Base-by-base conservation (phyloP, 306 rosid genomes). In the Astragalus membranaceus region DNA sequence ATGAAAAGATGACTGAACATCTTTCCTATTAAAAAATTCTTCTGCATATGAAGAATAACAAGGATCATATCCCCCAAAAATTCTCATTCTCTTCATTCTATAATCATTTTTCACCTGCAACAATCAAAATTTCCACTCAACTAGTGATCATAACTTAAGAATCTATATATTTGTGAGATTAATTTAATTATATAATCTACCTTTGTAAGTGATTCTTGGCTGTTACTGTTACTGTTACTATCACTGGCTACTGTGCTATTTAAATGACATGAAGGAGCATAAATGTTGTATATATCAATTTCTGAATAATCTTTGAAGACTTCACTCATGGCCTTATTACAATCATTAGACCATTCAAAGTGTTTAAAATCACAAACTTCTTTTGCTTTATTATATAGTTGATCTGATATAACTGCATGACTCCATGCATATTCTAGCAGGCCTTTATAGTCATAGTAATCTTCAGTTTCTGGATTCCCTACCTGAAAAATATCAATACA, bases 371-470 rank as follows among this genome's bases (percentile, higher is more conserved):
- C 85, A 67, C 89, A 85, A 4, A 55, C 72, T 76, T 79, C 61
- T 67, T 77, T 85, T 59, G 81, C 86, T 68, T 79, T 79, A 0
- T 82, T 83, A 8, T 77, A 85, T 51, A 73, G 72, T 16, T 79
- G 77, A 13, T 85, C 85, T 55, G 89, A 82, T 82, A 85, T 70
- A 10, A 85, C 81, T 29, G 89, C 81, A 69, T 85, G 89, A 66
- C 89, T 82, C 89, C 89, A 85, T 65, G 89, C 89, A 79, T 82
- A 85, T 76, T 85, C 86, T 26, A 85, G 54, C 0, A 85, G 23
- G 13, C 86, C 89, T 53, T 82, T 82, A 7, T 61, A 1, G 33
- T 85, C 89, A 50, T 74, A 85, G 49, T 76, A 76, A 50, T 79
- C 66, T 1, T 85, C 79, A 44, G 83, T 85, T 72, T 79, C 83